Percentiles rank a stretch among this genome's conserved stretches.
Conservation (phyloP, 495 filamentous ascomycete genomes). For the Neurospora pannonica region DNA sequence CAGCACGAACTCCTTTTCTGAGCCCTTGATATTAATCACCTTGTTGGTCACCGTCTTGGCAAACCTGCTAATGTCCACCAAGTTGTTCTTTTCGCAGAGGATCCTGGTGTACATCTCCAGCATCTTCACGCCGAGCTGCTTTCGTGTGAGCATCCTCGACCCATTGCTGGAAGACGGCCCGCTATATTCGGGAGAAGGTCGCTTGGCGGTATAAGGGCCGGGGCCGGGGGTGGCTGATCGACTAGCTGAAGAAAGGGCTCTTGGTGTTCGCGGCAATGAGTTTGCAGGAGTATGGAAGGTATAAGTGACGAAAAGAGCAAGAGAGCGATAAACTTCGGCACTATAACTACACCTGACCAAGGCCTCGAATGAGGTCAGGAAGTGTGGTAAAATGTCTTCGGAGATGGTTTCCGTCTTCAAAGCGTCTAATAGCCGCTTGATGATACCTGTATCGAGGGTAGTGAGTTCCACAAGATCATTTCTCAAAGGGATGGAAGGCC, state of each 20-base stretch:
- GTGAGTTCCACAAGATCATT: constrained; percentile 10
- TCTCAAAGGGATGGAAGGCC: not conserved
- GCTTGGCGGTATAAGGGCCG: constrained; percentile 15
- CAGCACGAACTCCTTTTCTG: constrained; percentile 24
- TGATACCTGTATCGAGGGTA: constrained; percentile 52
- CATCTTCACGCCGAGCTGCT: constrained; percentile 63
- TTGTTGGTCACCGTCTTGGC: constrained; percentile 93
- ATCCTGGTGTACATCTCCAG: constrained; percentile 75
- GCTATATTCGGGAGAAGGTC: constrained; percentile 24
- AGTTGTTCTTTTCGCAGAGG: constrained; percentile 63
- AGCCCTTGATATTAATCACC: constrained; percentile 42
- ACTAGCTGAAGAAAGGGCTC: constrained; percentile 27
- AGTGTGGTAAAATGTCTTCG: constrained; percentile 57
- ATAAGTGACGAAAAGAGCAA: constrained; percentile 89
- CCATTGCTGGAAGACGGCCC: constrained; percentile 4
- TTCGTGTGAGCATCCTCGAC: constrained; percentile 33
- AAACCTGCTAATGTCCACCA: constrained; percentile 70
- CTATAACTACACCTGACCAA: constrained; percentile 71
- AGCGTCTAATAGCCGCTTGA: constrained; percentile 80
- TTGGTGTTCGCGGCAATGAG: constrained; percentile 44
- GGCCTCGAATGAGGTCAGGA: constrained; percentile 65
- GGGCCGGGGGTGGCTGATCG: constrained; percentile 28
- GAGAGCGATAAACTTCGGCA: constrained; percentile 72
- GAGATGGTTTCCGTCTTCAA: constrained; percentile 76
- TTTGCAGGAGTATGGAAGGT: constrained; percentile 60